Base-by-base conservation (phyloP, 169 alveolate species). In the Plasmodium reichenowi region DNA sequence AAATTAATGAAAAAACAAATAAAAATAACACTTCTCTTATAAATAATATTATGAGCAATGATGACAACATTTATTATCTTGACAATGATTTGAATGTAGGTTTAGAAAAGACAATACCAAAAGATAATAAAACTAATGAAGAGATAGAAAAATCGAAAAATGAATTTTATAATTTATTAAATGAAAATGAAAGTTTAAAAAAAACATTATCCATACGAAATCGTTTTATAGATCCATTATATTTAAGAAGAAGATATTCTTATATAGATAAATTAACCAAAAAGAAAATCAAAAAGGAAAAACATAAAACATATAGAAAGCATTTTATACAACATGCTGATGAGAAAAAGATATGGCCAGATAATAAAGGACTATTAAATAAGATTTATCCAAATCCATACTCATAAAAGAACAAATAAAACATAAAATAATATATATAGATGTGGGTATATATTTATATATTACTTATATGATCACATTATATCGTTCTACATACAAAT, bases 301-400 rank as follows among this genome's bases (percentile, higher is more conserved):
- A 91, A 48, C 73, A 87, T 74, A 89, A 74, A 73, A 94, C 93
- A 26, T 94, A 94, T 74, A 91, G 94, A 67, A 88, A 83, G 45
- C 96, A 94, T 88, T 94, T 92, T 72, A 70, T 88, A 20, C 88
- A 85, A 26, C 95, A 93, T 38, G 95, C 96, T n/a, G 96, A 94
- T 68, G 92, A 94, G 26, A 94, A 94, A 43, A 70, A 60, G 26
- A 8, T 94, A 62, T 94, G 96, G 96, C 96, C 96, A 20, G 96
- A 94, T 59, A 94, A 91, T 56, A 94, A 94, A 56, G 96, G 96
- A 20, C 66, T 94, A 47, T 72, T 92, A 72, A 94, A 94, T 62
- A 92, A 93, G 50, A 83, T 86, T 17, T 94, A 94, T 91, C 96
- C 96, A 58, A 85, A 85, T 47, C 92, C 92, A 22, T 85, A 71